phyloP scores from a whole-genome alignment of 2,329 filamentous ascomycete species.

The Chaetomium olivaceum region DNA sequence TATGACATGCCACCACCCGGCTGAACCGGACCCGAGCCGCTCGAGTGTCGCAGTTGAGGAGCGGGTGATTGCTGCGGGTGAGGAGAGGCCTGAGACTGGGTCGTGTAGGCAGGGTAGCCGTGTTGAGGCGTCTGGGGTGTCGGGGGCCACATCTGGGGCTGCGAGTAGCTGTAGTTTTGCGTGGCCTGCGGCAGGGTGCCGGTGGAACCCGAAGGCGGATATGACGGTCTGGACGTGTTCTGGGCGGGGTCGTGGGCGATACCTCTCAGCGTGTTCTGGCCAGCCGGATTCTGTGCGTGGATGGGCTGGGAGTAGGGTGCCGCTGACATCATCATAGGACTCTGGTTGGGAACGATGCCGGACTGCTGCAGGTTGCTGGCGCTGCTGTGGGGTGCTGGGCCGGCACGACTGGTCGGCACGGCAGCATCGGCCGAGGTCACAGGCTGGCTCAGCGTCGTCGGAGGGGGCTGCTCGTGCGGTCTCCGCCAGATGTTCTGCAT shows the following conservation, averaged over 20 bases:
- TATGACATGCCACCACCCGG: constrained; percentile 56
- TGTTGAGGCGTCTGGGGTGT: constrained; percentile 64
- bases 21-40: constrained; percentile 57
- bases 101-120: constrained; percentile 51
- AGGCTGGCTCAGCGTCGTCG: constrained; percentile 50
- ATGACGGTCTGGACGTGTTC: constrained; percentile 67
- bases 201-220: constrained; percentile 55
- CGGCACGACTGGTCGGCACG: constrained; percentile 53
- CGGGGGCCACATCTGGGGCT: constrained; percentile 67
- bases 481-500: constrained; percentile 80
- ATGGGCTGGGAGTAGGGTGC: constrained; percentile 69
- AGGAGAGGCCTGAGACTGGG: constrained; percentile 51
- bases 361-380: constrained; percentile 58
- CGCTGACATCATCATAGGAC: constrained; percentile 65
- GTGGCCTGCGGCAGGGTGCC: constrained; percentile 53
- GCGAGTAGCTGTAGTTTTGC: constrained; percentile 63
- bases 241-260: constrained; percentile 63
- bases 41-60: constrained; percentile 61
- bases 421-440: constrained; percentile 47
- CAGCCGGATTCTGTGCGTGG: constrained; percentile 70
- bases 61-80: constrained; percentile 58
- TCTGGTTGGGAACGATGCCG: constrained; percentile 60
- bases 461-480: constrained; percentile 72
- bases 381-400: constrained; percentile 60
- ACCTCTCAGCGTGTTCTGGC: constrained; percentile 68